Evolutionary conservation across 2,329 filamentous ascomycete species (phyloP), one percentile per base, ranked within the genome.

Genomic region (Aspergillus brasiliensis): DNA sequence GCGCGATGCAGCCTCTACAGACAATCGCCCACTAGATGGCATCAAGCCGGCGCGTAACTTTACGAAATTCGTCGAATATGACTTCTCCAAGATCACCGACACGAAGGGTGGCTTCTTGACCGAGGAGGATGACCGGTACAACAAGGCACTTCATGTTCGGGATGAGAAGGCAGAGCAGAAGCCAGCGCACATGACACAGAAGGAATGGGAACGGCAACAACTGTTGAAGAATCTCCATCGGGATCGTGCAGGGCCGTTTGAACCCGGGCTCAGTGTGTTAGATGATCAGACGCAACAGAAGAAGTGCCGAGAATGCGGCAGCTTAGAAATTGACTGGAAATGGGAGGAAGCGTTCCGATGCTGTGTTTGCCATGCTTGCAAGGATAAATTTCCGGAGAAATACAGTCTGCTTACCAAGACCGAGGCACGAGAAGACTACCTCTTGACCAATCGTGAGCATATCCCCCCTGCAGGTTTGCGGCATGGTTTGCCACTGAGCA

Each of bases 331-430:
- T 63, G 95, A 99, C 77, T 97, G 89, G 82, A 91, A 95, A 58
- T 98, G 93, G 92, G 89, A 93, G 54, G 93, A 97, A 67, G 84
- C 91, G 2, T 93, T 98, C 65, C 80, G 82, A 23, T 86, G 89
- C 62, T 82, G 84, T 54, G 85, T 99, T 11, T 99, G 95, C 79
- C 83, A 85, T 63, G 79, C 80, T 13, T 99, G 95, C 82, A 98
- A 97, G 78, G 93, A 98, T 55, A 91, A 91, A 68, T 82, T 82
- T 23, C 92, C 94, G 0, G 94, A 98, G 63, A 97, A 94, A 75
- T 99, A 99, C 79, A 96, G 90, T 64, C 83, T 99, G 10, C 81
- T 99, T 63, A 99, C 95, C 1, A 99, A 99, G 82, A 98, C 95
- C 59, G 95, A 99, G 80, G 95, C 91, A 61, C 90, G 88, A 71